Conservation (phyloP, 164 flowering plant species). For the Chloranthus sessilifolius region DNA sequence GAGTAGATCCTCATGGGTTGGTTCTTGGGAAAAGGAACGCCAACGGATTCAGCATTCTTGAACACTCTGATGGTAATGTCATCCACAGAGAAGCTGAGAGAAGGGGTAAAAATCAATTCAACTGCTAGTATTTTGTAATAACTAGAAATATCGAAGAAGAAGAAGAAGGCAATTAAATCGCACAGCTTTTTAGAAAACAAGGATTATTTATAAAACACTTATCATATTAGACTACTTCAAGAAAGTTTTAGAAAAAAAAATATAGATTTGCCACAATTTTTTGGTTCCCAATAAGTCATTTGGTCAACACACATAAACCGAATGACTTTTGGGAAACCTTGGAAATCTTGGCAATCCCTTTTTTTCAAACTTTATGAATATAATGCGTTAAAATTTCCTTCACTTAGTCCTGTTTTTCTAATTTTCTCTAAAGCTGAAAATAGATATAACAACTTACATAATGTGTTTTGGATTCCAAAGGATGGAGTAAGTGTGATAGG, state of each 20-base stretch:
- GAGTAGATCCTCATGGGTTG: conserved; percentile 12
- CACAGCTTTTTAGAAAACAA: too few relatives aligned
- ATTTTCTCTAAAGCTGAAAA: neutral
- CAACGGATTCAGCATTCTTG: neutral
- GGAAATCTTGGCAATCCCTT: neutral
- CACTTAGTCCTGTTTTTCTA: too few relatives aligned
- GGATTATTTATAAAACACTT: too few relatives aligned
- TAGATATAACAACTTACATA: conserved; percentile 13
- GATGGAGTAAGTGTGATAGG: conserved; percentile 32
- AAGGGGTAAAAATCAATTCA: too few relatives aligned
- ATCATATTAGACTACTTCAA: too few relatives aligned
- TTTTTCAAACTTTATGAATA: neutral
- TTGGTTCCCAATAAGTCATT: too few relatives aligned
- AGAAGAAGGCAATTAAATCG: too few relatives aligned
- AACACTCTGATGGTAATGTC: conserved; percentile 5
- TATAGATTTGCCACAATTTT: too few relatives aligned
- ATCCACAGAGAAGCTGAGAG: conserved; percentile 1
- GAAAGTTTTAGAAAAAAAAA: too few relatives aligned
- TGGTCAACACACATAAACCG: neutral
- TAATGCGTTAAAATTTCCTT: neutral
- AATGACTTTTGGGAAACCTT: neutral
- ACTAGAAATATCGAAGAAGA: too few relatives aligned
- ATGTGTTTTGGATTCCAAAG: conserved; percentile 22
- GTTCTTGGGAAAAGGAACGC: conserved; percentile 6
- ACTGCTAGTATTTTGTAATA: too few relatives aligned